Base-by-base conservation (phyloP, 441 rosid species). In the Adansonia madagascariensis region DNA sequence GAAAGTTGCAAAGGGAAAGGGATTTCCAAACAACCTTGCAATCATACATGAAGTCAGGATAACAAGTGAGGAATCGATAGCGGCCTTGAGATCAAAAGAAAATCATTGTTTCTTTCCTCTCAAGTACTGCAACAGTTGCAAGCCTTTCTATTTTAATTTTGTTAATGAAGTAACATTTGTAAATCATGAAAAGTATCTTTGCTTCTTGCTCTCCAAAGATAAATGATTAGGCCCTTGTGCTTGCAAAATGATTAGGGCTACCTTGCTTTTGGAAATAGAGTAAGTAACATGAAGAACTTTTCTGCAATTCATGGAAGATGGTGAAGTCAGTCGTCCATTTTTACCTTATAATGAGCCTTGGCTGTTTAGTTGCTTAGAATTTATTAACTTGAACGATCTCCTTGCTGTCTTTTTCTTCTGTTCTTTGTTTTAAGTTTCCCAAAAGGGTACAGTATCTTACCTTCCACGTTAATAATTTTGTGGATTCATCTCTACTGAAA, bases 391-490 rank as follows among this genome's bases (percentile, higher is more conserved):
- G 10, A 63, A 35, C 12, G 6, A 3, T 62, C 17, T 14, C 17
- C 17, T 63, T 15, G 43, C 11, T 35, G 61, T 56, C 18, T 6
- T 14, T 35, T 35, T 63, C 9, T 31, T 62, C 18, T 62, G 11
- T 41, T 27, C 20, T 63, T 63, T 14, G 46, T 14, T 35, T 6
- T 0, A 63, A 35, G 46, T 35, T 17, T 63, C 68, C 11, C 18
- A 31, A 5, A 12, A 62, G 64, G 41, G 41, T 24, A 62, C 44
- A 14, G n/a, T 63, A 31, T 63, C 4, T 14, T 63, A n/a, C 50
- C 15, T 6, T 57, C 35, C 56, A 22, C 14, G 41, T 56, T 66
- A 70, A 70, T 47, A 46, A 65, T 60, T 75, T 82, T 81, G 18
- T 18, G 4, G 31, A 11, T 66, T 67, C 72, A 46, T 11, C 72